Percentiles rank a stretch among this genome's conserved stretches.
Evolutionary conservation across 1,139 yeast genomes (phyloP).

Genomic region (Hyphopichia pseudoburtonii): DNA sequence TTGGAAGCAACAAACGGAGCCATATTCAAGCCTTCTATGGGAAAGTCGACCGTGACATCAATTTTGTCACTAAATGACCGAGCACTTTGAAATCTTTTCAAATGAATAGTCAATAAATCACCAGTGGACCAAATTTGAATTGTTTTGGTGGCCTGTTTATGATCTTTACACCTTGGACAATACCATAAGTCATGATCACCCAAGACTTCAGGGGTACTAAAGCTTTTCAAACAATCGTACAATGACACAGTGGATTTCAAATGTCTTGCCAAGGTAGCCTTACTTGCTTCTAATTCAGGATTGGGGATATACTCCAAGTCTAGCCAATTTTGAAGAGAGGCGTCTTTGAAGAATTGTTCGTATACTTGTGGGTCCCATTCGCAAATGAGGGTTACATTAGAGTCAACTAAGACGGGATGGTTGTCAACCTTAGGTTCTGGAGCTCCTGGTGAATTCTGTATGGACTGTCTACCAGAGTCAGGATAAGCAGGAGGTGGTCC

Average conservation of each 20-base stretch:
- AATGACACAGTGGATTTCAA: constrained; percentile 58
- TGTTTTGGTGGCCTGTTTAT: constrained; percentile 86
- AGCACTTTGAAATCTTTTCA: constrained; percentile 86
- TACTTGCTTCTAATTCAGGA: constrained; percentile 51
- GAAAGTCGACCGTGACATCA: constrained; percentile 81
- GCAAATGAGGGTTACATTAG: constrained; percentile 60
- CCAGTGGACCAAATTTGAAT: constrained; percentile 92
- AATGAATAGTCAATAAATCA: constrained; percentile 83
- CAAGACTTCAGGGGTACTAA: constrained; percentile 79
- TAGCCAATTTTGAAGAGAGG: constrained; percentile 53
- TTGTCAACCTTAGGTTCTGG: constrained; percentile 13
- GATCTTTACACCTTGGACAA: constrained; percentile 87
- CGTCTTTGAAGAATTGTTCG: constrained; percentile 50
- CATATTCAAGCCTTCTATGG: constrained; percentile 80
- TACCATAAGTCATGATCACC: constrained; percentile 94
- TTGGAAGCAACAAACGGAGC: constrained; percentile 48
- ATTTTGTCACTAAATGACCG: constrained; percentile 88
- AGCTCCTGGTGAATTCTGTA: constrained; percentile 20
- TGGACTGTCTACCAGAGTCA: constrained; percentile 22
- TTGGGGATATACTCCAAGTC: constrained; percentile 51
- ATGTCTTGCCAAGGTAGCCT: constrained; percentile 34
- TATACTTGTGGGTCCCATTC: constrained; percentile 62
- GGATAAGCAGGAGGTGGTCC: constrained; percentile 20
- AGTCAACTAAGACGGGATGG: constrained; percentile 23
- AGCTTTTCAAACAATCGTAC: constrained; percentile 71